A percentile compares a stretch with the other conserved stretches of the same genome.
phyloP scores from a whole-genome alignment of 1,284 basidiomycete species.

The Cronartium ribicola region DNA sequence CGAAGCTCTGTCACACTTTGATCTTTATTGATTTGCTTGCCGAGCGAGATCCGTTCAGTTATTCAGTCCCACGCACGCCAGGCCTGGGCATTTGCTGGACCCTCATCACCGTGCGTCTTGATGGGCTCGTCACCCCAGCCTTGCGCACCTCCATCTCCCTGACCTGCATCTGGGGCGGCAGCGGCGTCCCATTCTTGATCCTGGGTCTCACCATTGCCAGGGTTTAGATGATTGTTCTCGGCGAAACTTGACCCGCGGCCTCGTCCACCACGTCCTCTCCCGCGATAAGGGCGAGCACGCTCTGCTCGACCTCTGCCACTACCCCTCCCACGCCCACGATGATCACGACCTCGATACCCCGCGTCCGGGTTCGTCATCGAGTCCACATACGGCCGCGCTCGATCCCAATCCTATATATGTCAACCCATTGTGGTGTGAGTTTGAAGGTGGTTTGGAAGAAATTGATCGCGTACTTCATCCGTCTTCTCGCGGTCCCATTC shows the following conservation, averaged over 20 bases:
- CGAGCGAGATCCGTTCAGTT: too few relatives aligned
- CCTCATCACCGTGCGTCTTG: neutral
- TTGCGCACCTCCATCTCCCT: neutral
- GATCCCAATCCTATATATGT: slow-evolving; percentile 31
- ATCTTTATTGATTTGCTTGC: too few relatives aligned
- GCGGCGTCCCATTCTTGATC: slow-evolving; percentile 5
- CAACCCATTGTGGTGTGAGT: neutral
- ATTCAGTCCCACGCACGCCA: too few relatives aligned
- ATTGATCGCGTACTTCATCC: slow-evolving; percentile 16
- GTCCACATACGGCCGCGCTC: slow-evolving; percentile 34
- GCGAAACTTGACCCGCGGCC: slow-evolving; percentile 1
- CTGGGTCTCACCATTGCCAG: neutral
- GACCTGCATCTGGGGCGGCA: neutral
- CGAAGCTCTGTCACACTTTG: too few relatives aligned
- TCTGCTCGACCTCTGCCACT: slow-evolving; percentile 25
- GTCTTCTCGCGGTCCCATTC: slow-evolving; percentile 46
- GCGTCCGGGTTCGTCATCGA: slow-evolving; percentile 36
- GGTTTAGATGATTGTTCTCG: neutral
- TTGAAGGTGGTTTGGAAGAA: neutral
- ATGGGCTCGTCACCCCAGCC: slow-evolving; percentile 1
- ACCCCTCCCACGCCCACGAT: slow-evolving; percentile 10
- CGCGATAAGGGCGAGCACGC: neutral
- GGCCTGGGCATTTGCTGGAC: too few relatives aligned
- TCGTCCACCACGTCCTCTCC: neutral
- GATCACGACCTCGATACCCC: slow-evolving; percentile 9